These are phyloP conservation scores for Schizochytrium sp. DNA, from an alignment of 108 stramenopile species.

Conservation along the genomic window DNA sequence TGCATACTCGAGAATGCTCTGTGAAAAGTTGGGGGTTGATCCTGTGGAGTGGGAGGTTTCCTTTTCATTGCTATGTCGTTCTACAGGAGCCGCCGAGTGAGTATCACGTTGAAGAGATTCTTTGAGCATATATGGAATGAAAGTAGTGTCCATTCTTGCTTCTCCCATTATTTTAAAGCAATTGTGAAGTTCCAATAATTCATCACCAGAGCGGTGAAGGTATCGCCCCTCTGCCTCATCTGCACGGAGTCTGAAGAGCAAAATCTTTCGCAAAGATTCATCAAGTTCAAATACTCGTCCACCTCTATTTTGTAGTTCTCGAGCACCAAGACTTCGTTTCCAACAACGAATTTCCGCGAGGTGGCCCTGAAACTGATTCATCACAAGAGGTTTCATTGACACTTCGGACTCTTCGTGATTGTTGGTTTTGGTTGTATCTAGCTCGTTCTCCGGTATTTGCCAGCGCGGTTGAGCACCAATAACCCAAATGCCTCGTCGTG, in stretches of 20 bases:
- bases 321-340: constrained; percentile 17
- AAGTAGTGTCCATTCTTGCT: background rate
- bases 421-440: background rate
- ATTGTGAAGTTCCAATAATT: background rate
- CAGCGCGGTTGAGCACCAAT: background rate
- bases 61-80: no score
- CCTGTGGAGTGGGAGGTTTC: no score
- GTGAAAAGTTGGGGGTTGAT: no score
- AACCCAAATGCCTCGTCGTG: background rate
- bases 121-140: background rate
- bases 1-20: no score
- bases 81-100: no score
- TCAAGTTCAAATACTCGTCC: background rate
- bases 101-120: no score
- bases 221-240: background rate
- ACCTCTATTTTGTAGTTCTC: background rate
- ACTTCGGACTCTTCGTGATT: background rate
- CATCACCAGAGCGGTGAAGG: background rate
- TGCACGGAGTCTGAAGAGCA: constrained; percentile 2
- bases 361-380: constrained; percentile 2
- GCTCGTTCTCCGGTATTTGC: background rate
- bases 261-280: no score
- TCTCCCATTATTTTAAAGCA: background rate
- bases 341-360: constrained; percentile 9
- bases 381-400: background rate